phyloP scores from a whole-genome alignment of 768 basidiomycete species.

The Leccinum broughii region DNA sequence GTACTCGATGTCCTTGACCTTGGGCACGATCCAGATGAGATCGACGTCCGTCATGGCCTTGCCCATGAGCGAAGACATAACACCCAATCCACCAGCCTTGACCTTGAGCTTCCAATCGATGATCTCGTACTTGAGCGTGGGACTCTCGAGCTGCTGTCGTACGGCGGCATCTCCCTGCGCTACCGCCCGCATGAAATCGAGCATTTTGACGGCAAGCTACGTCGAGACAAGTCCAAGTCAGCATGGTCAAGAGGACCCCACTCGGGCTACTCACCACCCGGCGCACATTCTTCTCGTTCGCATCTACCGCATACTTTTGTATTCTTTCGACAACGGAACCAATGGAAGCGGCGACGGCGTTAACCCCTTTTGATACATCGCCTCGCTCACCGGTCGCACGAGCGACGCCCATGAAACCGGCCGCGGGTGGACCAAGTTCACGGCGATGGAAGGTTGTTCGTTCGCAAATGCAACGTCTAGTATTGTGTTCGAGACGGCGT shows the following conservation, averaged over 20 bases:
- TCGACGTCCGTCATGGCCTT: slow-evolving; percentile 98
- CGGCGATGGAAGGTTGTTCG: slow-evolving; percentile 15
- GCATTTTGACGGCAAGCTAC: slow-evolving; percentile 1
- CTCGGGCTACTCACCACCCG: neutral
- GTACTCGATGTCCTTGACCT: slow-evolving; percentile 93
- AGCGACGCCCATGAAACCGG: slow-evolving; percentile 28
- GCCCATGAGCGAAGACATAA: slow-evolving; percentile 97
- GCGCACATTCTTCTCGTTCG: neutral
- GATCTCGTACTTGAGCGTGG: slow-evolving; percentile 87
- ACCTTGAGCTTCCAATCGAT: slow-evolving; percentile 98
- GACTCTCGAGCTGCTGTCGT: neutral
- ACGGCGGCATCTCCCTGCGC: neutral
- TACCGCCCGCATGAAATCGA: neutral
- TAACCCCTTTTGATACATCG: slow-evolving; percentile 12
- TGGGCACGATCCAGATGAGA: slow-evolving; percentile 90
- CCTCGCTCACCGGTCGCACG: slow-evolving; percentile 28
- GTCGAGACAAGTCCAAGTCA: neutral
- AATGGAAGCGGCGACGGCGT: slow-evolving; percentile 26
- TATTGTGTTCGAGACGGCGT: slow-evolving; percentile 28
- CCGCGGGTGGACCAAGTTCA: slow-evolving; percentile 37
- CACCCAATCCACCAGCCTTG: slow-evolving; percentile 96
- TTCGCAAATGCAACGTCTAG: slow-evolving; percentile 30
- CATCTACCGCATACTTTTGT: neutral
- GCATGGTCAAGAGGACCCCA: neutral
- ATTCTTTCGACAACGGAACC: slow-evolving; percentile 29